Evolutionary conservation across 2,329 filamentous ascomycete species (phyloP).

Genomic region (Verticillium nubilum): DNA sequence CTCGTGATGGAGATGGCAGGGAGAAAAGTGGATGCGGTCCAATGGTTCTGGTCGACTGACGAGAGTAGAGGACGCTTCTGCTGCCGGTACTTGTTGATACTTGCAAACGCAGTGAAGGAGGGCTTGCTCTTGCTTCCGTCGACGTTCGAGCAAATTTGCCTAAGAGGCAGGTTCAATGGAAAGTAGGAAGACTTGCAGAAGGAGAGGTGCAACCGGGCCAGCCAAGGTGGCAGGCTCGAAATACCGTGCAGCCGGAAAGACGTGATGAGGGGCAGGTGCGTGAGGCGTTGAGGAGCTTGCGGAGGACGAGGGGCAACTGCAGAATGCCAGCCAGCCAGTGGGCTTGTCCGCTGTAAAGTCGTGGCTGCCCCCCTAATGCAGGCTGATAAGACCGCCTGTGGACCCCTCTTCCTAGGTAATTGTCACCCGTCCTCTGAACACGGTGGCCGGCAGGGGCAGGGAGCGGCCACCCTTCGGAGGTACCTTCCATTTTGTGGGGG

Average conservation of each 20-base stretch:
- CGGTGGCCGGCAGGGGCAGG: neutral
- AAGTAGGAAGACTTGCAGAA: neutral
- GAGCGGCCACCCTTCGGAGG: neutral
- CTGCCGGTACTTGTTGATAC: too few species aligned
- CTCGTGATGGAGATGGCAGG: neutral
- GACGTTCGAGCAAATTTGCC: neutral
- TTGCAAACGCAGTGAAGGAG: neutral
- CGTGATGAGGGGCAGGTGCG: neutral
- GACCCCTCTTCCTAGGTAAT: neutral
- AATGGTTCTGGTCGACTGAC: neutral
- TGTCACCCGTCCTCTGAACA: neutral
- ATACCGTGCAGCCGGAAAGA: neutral
- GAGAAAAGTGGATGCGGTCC: neutral
- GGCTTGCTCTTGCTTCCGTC: neutral
- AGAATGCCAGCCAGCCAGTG: constrained; percentile 1
- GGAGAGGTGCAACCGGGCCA: neutral
- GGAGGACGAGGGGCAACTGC: neutral
- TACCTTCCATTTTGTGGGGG: neutral
- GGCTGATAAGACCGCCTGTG: constrained; percentile 1
- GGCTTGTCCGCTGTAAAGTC: neutral
- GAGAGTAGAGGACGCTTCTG: too few species aligned
- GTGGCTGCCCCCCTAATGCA: constrained; percentile 2
- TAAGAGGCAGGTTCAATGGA: neutral
- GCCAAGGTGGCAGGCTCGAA: neutral
- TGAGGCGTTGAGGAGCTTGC: neutral